A percentile compares a stretch with the other conserved stretches of the same genome.
Evolutionary conservation across 2,329 filamentous ascomycete species (phyloP).

Genomic region (Tricladium varicosporioides): DNA sequence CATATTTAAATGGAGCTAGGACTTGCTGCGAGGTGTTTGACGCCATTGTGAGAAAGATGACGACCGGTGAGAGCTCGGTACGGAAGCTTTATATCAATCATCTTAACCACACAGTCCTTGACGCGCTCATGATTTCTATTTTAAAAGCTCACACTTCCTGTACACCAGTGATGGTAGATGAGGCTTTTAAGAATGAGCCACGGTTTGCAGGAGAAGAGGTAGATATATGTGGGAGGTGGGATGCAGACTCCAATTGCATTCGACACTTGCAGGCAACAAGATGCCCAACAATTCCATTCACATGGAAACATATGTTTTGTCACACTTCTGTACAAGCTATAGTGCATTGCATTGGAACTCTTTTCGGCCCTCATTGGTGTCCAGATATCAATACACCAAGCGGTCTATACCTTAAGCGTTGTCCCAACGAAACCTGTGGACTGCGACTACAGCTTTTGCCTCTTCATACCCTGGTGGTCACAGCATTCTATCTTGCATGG

Average conservation of each 20-base stretch:
- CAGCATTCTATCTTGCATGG: constrained; percentile 34
- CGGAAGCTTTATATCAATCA: constrained; percentile 26
- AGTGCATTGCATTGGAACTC: constrained; percentile 35
- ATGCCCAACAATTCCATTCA: constrained; percentile 29
- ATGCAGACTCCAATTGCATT: constrained; percentile 38
- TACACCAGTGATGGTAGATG: constrained; percentile 30
- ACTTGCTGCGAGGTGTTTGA: constrained; percentile 34
- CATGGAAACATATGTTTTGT: constrained; percentile 46
- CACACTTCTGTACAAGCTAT: constrained; percentile 41
- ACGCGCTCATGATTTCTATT: constrained; percentile 39
- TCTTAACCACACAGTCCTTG: constrained; percentile 39
- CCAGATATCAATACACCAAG: constrained; percentile 11
- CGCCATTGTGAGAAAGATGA: not conserved
- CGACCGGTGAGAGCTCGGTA: not conserved
- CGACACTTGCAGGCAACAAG: constrained; percentile 33
- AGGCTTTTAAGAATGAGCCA: constrained; percentile 23
- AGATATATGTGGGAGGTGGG: constrained; percentile 44
- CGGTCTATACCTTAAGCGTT: constrained; percentile 9
- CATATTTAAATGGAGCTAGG: constrained; percentile 37
- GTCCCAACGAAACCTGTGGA: constrained; percentile 30
- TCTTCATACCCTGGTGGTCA: constrained; percentile 37
- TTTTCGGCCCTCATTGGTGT: constrained; percentile 22
- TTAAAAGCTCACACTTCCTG: constrained; percentile 37
- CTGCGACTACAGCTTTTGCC: constrained; percentile 32
- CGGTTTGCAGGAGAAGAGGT: constrained; percentile 40